A percentile compares a stretch with the other conserved stretches of the same genome.
These are phyloP conservation scores for Ascochyta viciae-villosae DNA, from an alignment of 2,329 filamentous ascomycete species.

Conservation along the genomic window DNA sequence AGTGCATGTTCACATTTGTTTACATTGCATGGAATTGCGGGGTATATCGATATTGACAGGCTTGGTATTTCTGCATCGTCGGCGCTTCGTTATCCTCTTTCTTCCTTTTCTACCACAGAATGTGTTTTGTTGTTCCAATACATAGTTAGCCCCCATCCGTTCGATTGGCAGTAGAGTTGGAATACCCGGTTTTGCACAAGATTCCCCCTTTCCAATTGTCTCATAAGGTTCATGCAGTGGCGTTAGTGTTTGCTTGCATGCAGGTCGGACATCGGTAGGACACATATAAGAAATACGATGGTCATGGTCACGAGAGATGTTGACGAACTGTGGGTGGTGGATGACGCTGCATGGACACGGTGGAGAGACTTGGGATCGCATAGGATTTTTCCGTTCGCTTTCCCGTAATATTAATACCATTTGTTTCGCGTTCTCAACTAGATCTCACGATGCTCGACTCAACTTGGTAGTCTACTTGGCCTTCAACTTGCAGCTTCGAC, in stretches of 20 bases:
- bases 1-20: constrained; percentile 31
- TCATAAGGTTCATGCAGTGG: constrained; percentile 18
- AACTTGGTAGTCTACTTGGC: background rate
- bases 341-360: constrained; percentile 15
- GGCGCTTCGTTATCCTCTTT: constrained; percentile 23
- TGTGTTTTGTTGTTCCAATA: constrained; percentile 19
- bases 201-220: constrained; percentile 35
- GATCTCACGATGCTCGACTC: background rate
- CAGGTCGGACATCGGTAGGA: constrained; percentile 27
- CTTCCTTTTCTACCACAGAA: constrained; percentile 21
- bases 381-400: constrained; percentile 23
- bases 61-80: constrained; percentile 30
- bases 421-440: constrained; percentile 1
- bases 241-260: constrained; percentile 22
- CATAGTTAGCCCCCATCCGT: constrained; percentile 28
- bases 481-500: no score
- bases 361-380: constrained; percentile 20
- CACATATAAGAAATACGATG: constrained; percentile 15
- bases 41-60: constrained; percentile 21
- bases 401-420: constrained; percentile 40
- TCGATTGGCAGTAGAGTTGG: constrained; percentile 21
- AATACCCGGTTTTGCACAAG: constrained; percentile 34
- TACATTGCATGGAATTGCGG: constrained; percentile 41
- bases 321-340: constrained; percentile 13
- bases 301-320: constrained; percentile 10